These are phyloP conservation scores for Terana coerulea DNA, from an alignment of 768 basidiomycete species.

Conservation along the genomic window DNA sequence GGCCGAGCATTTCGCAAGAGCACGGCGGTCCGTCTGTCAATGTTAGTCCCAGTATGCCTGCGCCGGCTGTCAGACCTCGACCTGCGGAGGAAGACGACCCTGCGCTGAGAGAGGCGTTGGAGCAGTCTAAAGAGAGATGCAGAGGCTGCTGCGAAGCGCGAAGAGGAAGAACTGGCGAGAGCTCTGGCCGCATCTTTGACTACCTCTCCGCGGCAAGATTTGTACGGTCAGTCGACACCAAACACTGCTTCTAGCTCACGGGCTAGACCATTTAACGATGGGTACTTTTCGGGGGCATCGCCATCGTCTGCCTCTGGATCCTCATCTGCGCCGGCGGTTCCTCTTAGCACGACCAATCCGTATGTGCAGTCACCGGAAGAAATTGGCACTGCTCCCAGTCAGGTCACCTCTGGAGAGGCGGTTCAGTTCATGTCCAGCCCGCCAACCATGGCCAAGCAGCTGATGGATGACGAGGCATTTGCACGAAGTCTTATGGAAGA, in stretches of 20 bases:
- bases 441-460: constrained; percentile 12
- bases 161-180: constrained; percentile 64
- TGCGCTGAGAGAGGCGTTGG: constrained; percentile 16
- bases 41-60: background rate
- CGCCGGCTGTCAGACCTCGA: background rate
- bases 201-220: background rate
- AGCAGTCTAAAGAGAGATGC: constrained; percentile 19
- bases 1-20: background rate
- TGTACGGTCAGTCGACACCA: background rate
- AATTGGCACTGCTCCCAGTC: background rate
- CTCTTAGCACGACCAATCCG: background rate
- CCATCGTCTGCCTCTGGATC: background rate
- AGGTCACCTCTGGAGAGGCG: background rate
- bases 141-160: constrained; percentile 25
- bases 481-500: constrained; percentile 37
- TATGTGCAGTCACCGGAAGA: background rate
- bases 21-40: background rate
- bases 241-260: constrained; percentile 1
- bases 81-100: constrained; percentile 6
- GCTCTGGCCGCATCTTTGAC: constrained; percentile 55
- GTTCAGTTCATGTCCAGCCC: background rate
- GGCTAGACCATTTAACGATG: background rate
- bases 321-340: background rate
- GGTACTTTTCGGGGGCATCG: background rate
- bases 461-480: constrained; percentile 40